A percentile compares a stretch with the other conserved stretches of the same genome.
These are phyloP conservation scores for Aegle marmelos DNA, from an alignment of 345 rosid species.

Conservation along the genomic window DNA sequence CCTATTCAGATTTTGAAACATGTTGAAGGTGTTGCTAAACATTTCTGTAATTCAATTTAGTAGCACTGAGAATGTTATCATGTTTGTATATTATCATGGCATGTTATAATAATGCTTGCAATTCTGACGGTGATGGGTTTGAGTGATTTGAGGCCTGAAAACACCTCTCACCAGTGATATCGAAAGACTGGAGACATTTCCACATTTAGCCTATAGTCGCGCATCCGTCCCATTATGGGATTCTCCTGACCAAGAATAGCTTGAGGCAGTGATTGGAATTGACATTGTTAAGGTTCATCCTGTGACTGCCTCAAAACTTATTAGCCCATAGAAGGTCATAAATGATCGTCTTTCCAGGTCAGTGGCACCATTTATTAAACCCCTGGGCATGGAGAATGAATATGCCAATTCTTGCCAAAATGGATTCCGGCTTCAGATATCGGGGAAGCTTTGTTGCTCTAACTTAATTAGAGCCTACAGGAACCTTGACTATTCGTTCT, in stretches of 20 bases:
- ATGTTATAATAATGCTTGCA: slow-evolving; percentile 12
- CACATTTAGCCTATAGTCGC: too few relatives aligned
- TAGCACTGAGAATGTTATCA: slow-evolving; percentile 17
- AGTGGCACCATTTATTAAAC: neutral
- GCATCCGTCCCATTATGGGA: too few relatives aligned
- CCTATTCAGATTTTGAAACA: slow-evolving; percentile 34
- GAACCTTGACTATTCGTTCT: neutral
- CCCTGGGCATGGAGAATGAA: neutral
- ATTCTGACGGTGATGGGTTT: neutral
- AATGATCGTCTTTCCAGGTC: neutral
- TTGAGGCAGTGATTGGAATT: too few relatives aligned
- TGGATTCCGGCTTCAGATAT: neutral
- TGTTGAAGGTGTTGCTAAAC: slow-evolving; percentile 31
- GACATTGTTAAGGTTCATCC: too few relatives aligned
- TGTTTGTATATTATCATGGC: slow-evolving; percentile 31
- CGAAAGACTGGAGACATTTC: too few relatives aligned
- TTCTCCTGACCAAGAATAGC: too few relatives aligned
- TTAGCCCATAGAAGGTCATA: neutral
- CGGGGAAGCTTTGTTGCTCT: neutral
- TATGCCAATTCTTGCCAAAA: neutral
- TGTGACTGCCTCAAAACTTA: too few relatives aligned
- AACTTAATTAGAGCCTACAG: neutral
- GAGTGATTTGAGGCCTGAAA: neutral
- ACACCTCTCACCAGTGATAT: too few relatives aligned
- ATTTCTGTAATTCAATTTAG: slow-evolving; percentile 25